Conservation (phyloP, 306 rosid species). For the Prunus campanulata region DNA sequence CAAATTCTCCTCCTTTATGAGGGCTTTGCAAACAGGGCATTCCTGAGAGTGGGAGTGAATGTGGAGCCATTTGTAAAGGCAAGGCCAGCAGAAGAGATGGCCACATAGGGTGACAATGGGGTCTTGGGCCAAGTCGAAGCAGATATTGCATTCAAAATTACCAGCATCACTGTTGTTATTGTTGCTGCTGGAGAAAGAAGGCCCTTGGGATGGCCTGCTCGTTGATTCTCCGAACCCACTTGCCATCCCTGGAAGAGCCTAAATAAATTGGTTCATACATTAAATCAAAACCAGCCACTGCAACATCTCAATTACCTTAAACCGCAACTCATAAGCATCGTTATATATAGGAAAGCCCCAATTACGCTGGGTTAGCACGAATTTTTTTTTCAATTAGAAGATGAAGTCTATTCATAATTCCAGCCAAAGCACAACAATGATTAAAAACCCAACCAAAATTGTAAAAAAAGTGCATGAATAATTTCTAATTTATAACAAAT, state of each 20-base stretch:
- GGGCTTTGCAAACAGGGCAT: constrained; percentile 87
- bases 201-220: constrained; percentile 58
- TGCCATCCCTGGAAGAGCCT: constrained; percentile 48
- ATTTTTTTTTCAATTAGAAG: no score
- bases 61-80: constrained; percentile 88
- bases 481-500: neutral
- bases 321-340: neutral
- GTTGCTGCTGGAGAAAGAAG: constrained; percentile 46
- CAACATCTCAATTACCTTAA: neutral
- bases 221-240: constrained; percentile 75
- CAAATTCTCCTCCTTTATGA: constrained; percentile 75
- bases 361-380: neutral
- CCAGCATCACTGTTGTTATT: constrained; percentile 53
- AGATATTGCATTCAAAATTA: constrained; percentile 84
- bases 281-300: neutral
- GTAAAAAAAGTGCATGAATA: neutral
- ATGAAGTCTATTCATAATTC: neutral
- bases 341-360: neutral
- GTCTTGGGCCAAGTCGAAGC: constrained; percentile 86
- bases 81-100: constrained; percentile 91
- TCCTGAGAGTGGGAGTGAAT: constrained; percentile 69
- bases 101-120: constrained; percentile 88
- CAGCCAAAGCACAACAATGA: neutral
- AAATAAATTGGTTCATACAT: constrained; percentile 14
- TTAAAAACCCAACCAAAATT: neutral